Percentiles rank a stretch among this genome's conserved stretches.
phyloP scores from a whole-genome alignment of 371 early-diverging fungal genomes.

The Choanephora cucurbitarum region DNA sequence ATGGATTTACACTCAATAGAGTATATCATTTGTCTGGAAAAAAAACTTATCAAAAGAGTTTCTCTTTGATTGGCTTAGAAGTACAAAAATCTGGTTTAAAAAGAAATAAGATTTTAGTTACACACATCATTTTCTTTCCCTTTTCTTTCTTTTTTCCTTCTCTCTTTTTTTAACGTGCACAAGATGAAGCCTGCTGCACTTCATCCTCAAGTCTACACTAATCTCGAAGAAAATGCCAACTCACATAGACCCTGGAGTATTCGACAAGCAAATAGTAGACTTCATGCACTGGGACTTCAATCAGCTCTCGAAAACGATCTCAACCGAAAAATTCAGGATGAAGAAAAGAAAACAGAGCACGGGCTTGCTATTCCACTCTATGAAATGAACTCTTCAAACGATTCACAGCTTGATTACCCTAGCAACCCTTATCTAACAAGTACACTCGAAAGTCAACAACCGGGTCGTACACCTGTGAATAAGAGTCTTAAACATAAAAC shows the following conservation, averaged over 20 bases:
- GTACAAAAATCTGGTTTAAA: neutral
- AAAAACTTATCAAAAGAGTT: too few species aligned
- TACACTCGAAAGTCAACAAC: constrained; percentile 17
- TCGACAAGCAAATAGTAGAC: constrained; percentile 48
- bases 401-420: constrained; percentile 13
- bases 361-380: constrained; percentile 36
- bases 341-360: constrained; percentile 24
- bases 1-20: too few species aligned
- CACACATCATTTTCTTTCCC: neutral
- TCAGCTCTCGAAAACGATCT: constrained; percentile 44
- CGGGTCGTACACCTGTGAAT: constrained; percentile 12
- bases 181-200: neutral
- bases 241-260: constrained; percentile 41
- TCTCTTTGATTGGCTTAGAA: too few species aligned
- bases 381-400: constrained; percentile 13
- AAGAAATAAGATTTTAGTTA: neutral
- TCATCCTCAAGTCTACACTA: neutral
- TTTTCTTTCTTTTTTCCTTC: neutral
- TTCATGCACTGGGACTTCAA: constrained; percentile 33
- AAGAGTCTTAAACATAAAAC: constrained; percentile 35
- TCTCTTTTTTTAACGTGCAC: neutral
- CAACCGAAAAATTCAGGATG: constrained; percentile 28
- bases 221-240: neutral
- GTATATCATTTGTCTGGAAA: too few species aligned
- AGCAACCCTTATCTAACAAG: constrained; percentile 39